Evolutionary conservation across 345 rosid species (phyloP).

Genomic region (Populus alba): DNA sequence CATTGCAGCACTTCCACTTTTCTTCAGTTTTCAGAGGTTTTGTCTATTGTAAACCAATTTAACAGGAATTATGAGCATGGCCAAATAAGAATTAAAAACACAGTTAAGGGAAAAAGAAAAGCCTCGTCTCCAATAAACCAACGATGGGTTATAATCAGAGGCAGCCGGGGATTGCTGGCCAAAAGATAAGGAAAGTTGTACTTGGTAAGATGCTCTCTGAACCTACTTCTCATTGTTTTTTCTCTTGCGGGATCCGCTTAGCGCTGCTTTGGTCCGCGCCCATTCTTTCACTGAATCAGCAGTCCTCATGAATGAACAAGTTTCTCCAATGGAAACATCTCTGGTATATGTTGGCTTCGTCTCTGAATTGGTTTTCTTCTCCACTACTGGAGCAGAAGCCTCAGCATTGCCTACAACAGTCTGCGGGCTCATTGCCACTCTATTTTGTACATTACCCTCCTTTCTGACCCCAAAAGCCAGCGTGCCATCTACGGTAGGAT

Average conservation of each 20-base stretch:
- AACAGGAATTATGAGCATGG: no score
- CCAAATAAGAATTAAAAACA: background rate
- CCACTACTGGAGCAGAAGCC: slow-evolving; percentile 20
- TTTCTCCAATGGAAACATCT: slow-evolving; percentile 38
- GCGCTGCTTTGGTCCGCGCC: slow-evolving; percentile 60
- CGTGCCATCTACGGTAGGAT: slow-evolving; percentile 7
- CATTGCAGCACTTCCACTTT: no score
- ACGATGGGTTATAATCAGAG: background rate
- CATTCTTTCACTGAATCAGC: slow-evolving; percentile 71
- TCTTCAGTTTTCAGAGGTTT: no score
- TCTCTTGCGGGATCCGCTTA: slow-evolving; percentile 50
- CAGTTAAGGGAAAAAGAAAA: background rate
- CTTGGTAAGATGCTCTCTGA: background rate
- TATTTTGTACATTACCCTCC: slow-evolving; percentile 13
- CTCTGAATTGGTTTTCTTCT: slow-evolving; percentile 19
- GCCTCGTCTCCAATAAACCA: background rate
- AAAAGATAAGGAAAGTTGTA: background rate
- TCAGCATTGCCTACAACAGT: slow-evolving; percentile 6
- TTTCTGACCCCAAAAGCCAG: background rate
- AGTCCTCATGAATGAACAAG: slow-evolving; percentile 72
- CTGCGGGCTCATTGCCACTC: slow-evolving; percentile 19
- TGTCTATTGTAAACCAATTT: background rate
- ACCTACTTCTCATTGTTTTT: slow-evolving; percentile 27
- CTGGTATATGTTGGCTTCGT: slow-evolving; percentile 8
- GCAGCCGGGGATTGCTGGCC: background rate